Percentiles rank a stretch among this genome's conserved stretches.
Conservation (phyloP, 192 early-diverging fungal genomes). For the Globomyces pollinis-pini region DNA sequence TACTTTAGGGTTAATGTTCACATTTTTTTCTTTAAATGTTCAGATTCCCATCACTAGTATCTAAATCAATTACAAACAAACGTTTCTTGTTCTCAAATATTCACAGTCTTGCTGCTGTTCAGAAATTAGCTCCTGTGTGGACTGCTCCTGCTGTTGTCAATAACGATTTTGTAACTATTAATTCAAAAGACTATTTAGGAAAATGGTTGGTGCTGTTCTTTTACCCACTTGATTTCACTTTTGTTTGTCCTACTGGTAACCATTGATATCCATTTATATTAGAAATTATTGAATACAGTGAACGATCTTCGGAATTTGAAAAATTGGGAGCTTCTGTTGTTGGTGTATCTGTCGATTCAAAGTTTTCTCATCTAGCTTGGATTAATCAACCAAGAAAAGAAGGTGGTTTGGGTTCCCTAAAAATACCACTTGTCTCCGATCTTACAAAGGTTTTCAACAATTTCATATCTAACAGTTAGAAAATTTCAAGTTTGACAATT, state of each 20-base stretch:
- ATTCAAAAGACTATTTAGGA: constrained; percentile 40
- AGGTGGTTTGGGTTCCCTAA: constrained; percentile 48
- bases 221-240: constrained; percentile 38
- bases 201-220: constrained; percentile 46
- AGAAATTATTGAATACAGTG: constrained; percentile 45
- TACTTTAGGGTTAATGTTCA: too few relatives aligned
- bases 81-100: too few relatives aligned
- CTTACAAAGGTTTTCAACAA: constrained; percentile 27
- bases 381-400: constrained; percentile 44
- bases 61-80: too few relatives aligned
- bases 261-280: neutral
- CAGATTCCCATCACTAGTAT: too few relatives aligned
- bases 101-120: neutral
- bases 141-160: constrained; percentile 36
- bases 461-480: neutral
- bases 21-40: too few relatives aligned
- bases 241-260: constrained; percentile 54
- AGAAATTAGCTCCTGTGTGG: constrained; percentile 34
- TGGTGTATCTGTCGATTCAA: constrained; percentile 45
- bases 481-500: constrained; percentile 37
- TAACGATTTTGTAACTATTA: constrained; percentile 35
- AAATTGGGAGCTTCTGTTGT: constrained; percentile 43
- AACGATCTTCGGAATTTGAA: constrained; percentile 48
- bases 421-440: constrained; percentile 46
- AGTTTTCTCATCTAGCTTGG: constrained; percentile 49